These are phyloP conservation scores for Trichoderma guizhouense DNA, from an alignment of 2,329 filamentous ascomycete species.

Conservation along the genomic window DNA sequence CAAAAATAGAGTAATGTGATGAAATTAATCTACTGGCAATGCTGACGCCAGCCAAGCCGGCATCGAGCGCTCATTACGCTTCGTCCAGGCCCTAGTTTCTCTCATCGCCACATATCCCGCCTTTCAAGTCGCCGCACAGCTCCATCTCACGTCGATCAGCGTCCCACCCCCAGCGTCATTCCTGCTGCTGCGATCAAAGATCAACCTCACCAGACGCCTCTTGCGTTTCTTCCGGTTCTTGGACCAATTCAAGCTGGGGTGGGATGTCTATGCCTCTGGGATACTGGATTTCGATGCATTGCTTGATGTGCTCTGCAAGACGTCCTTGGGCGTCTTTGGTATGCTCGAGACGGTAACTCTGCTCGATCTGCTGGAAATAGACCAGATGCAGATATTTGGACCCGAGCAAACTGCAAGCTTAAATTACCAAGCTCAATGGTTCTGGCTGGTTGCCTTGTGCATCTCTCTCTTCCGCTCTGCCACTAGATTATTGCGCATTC, in stretches of 20 bases:
- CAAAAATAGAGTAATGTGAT: not conserved
- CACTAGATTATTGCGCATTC: constrained; percentile 40
- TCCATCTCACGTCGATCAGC: constrained; percentile 26
- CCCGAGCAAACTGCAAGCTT: constrained; percentile 45
- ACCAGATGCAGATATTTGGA: constrained; percentile 51
- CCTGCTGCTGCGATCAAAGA: constrained; percentile 35
- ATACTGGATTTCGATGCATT: constrained; percentile 35
- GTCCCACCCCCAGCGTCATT: constrained; percentile 34
- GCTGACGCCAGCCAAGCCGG: constrained; percentile 33
- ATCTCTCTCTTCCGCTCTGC: constrained; percentile 46
- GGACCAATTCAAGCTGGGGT: constrained; percentile 54
- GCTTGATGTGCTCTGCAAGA: constrained; percentile 55
- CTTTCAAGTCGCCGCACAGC: constrained; percentile 34
- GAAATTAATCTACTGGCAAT: not conserved
- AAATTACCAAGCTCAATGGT: constrained; percentile 60
- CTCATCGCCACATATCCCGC: constrained; percentile 46
- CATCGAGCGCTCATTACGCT: constrained; percentile 58
- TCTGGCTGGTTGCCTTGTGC: constrained; percentile 64
- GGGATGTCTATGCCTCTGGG: constrained; percentile 36
- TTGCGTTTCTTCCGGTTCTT: constrained; percentile 68
- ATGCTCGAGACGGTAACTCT: constrained; percentile 64
- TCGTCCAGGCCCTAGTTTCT: constrained; percentile 51
- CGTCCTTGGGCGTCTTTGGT: constrained; percentile 64
- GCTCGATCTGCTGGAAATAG: constrained; percentile 46
- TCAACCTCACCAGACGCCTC: constrained; percentile 55